Percentiles rank a stretch among this genome's conserved stretches.
phyloP scores from a whole-genome alignment of 768 basidiomycete genomes.

The Lenzites betulinus region DNA sequence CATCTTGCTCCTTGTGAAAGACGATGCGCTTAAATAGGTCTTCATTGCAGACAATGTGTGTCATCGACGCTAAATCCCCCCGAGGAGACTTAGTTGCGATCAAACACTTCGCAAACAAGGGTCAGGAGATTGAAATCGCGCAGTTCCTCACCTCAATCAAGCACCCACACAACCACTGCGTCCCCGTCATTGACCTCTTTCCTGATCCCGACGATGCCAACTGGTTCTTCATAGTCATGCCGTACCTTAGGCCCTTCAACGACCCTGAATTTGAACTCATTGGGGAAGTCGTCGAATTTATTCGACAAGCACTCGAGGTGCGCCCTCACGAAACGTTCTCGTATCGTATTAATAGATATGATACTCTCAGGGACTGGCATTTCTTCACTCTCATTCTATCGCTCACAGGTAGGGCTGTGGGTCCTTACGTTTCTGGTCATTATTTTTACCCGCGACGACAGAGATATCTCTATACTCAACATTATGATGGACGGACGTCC shows the following conservation, averaged over 20 bases:
- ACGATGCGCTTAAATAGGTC: no score
- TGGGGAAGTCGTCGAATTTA: conserved; percentile 21
- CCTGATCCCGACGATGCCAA: conserved; percentile 6
- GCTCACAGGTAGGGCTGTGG: conserved; percentile 19
- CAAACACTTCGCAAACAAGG: neutral
- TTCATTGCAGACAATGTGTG: neutral
- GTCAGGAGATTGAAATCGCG: neutral
- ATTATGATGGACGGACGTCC: conserved; percentile 26
- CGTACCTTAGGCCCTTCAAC: conserved; percentile 20
- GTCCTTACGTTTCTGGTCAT: neutral
- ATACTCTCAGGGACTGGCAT: conserved; percentile 20
- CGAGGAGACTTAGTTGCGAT: neutral
- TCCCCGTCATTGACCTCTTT: conserved; percentile 19
- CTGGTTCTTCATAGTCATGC: conserved; percentile 22
- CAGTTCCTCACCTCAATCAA: neutral
- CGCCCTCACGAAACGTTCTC: no score
- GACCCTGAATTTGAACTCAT: conserved; percentile 13
- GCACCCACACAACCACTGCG: conserved; percentile 24
- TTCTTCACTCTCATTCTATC: conserved; percentile 16
- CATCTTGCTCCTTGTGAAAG: no score
- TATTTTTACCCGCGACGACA: neutral
- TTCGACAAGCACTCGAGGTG: conserved; percentile 5
- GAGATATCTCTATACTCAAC: conserved; percentile 20
- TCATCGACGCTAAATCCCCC: neutral
- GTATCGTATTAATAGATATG: no score